Conservation (phyloP, 345 rosid genomes). For the Noccaea caerulescens region DNA sequence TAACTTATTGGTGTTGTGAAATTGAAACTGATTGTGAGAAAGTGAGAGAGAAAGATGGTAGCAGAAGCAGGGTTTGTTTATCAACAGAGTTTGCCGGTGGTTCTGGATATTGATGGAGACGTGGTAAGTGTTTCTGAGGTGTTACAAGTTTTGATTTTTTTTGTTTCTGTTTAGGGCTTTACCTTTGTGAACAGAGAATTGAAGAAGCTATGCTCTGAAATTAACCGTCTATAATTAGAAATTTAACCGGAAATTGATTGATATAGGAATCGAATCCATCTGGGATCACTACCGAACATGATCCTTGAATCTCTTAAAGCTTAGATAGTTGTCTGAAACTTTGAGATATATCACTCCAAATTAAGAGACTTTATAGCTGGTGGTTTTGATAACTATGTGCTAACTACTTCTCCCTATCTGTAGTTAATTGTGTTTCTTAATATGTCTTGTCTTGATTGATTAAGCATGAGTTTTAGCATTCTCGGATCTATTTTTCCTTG, state of each 20-base stretch:
- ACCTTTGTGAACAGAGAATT: not conserved
- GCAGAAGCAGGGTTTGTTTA: slow-evolving; percentile 68
- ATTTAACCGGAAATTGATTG: slow-evolving; percentile 11
- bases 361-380: slow-evolving; percentile 4
- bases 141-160: not conserved
- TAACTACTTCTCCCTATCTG: not conserved
- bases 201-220: not conserved
- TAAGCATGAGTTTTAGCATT: slow-evolving; percentile 7
- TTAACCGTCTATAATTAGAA: not conserved
- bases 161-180: not conserved
- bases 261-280: not conserved
- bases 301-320: not conserved
- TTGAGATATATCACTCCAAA: not conserved
- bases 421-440: slow-evolving; percentile 17
- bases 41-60: slow-evolving; percentile 52
- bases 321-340: not conserved
- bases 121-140: slow-evolving; percentile 46
- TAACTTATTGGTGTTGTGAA: not conserved
- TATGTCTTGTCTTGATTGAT: not conserved
- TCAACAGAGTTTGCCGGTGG: slow-evolving; percentile 58
- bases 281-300: not conserved
- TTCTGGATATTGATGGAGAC: slow-evolving; percentile 51
- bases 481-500: not conserved
- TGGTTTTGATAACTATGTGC: not conserved
- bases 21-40: slow-evolving; percentile 22